Conservation (phyloP, 2,329 filamentous ascomycete genomes). For the Microdochium bolleyi region DNA sequence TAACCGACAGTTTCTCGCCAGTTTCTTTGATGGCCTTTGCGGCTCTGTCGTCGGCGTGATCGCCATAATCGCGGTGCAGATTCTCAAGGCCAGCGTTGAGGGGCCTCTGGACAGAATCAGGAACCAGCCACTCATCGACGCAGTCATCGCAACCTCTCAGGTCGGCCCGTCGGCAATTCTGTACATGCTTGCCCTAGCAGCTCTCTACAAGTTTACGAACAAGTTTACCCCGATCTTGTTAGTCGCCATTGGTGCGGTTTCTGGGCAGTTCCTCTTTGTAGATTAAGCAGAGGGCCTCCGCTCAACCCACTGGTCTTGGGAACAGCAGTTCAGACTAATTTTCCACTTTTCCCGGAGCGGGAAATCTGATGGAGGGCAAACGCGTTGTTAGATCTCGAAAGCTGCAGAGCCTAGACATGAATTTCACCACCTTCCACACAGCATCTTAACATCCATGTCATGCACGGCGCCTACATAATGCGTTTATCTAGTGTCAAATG, state of each 20-base stretch:
- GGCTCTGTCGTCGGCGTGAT: slow-evolving; percentile 22
- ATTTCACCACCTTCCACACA: no score
- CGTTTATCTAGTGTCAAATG: no score
- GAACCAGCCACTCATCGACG: slow-evolving; percentile 6
- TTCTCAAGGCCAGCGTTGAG: slow-evolving; percentile 18
- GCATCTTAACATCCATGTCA: no score
- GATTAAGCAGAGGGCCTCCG: no score
- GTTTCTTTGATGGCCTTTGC: slow-evolving; percentile 23
- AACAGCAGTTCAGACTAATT: no score
- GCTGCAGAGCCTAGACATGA: no score
- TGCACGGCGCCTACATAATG: no score
- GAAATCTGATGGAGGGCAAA: no score
- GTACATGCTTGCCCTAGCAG: slow-evolving; percentile 14
- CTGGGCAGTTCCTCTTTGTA: slow-evolving; percentile 19
- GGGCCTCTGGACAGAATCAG: slow-evolving; percentile 8
- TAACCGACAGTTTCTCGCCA: slow-evolving; percentile 21
- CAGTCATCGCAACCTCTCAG: slow-evolving; percentile 7
- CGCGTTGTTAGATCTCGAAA: no score
- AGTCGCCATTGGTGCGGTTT: slow-evolving; percentile 14
- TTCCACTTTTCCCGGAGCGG: no score
- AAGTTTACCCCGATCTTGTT: slow-evolving; percentile 17
- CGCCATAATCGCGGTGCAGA: slow-evolving; percentile 18
- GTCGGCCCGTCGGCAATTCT: slow-evolving; percentile 16
- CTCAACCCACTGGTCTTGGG: no score
- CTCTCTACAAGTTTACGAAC: slow-evolving; percentile 19